A percentile compares a stretch with the other conserved stretches of the same genome.
Evolutionary conservation across 1,284 basidiomycete species (phyloP).

Genomic region (Erythrobasidium hasegawianum): DNA sequence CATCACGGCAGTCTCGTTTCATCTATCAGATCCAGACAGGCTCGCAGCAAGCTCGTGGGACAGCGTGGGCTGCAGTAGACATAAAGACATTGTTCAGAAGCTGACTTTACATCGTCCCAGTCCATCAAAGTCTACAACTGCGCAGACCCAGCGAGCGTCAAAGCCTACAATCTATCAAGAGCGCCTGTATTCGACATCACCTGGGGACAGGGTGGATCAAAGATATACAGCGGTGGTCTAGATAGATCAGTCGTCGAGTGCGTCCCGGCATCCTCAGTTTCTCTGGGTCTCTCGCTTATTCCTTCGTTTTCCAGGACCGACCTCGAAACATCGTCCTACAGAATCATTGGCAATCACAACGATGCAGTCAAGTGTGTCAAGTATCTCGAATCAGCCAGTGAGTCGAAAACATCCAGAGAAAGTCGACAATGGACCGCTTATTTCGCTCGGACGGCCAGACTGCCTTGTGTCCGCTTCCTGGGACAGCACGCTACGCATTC

Average conservation of each 20-base stretch:
- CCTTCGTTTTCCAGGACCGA: constrained; percentile 49
- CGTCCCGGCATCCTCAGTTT: constrained; percentile 43
- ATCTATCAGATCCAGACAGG: constrained; percentile 69
- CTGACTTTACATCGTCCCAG: too few species aligned
- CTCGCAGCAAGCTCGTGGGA: constrained; percentile 84
- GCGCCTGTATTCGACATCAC: constrained; percentile 48
- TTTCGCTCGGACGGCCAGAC: too few species aligned
- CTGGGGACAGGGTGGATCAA: constrained; percentile 56
- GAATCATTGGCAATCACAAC: constrained; percentile 52
- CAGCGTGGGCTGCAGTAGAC: constrained; percentile 57
- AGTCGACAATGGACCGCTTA: too few species aligned
- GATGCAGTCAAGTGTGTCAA: constrained; percentile 51
- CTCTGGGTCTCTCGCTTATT: neutral
- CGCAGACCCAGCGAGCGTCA: constrained; percentile 47
- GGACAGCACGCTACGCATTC: constrained; percentile 82
- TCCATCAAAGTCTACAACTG: constrained; percentile 57
- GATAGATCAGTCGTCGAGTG: constrained; percentile 70
- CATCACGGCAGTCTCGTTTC: constrained; percentile 72
- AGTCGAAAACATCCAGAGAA: too few species aligned
- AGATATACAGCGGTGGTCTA: constrained; percentile 68
- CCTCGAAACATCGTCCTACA: constrained; percentile 50
- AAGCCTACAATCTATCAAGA: constrained; percentile 40
- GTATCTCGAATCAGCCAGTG: constrained; percentile 51
- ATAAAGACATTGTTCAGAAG: too few species aligned
- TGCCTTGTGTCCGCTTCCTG: constrained; percentile 78